phyloP scores from a whole-genome alignment of 1,284 basidiomycete species.

The Papiliotrema laurentii region DNA sequence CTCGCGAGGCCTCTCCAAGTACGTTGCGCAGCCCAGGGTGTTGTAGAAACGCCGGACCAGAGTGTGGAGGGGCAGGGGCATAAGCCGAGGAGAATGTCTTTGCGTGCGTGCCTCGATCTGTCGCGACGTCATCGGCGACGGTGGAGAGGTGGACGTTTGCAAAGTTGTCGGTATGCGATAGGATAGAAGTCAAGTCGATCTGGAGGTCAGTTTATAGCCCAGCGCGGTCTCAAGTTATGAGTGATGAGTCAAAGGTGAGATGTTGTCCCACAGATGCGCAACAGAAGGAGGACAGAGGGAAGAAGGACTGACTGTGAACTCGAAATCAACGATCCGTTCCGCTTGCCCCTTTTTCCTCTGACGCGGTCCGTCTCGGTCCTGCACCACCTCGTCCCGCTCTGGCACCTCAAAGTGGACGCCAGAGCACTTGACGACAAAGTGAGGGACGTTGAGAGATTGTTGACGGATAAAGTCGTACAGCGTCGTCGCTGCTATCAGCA shows the following conservation, averaged over 20 bases:
- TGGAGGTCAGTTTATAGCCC: conserved; percentile 4
- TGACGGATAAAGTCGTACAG: conserved; percentile 38
- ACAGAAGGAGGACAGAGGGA: neutral
- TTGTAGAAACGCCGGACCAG: no score
- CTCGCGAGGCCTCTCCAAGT: neutral
- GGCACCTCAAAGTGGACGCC: conserved; percentile 24
- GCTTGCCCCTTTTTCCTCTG: conserved; percentile 21
- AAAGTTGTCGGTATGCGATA: conserved; percentile 26
- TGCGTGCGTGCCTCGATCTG: conserved; percentile 17
- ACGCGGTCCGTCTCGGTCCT: conserved; percentile 16
- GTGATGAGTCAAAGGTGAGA: neutral
- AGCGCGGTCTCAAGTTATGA: neutral
- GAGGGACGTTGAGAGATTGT: conserved; percentile 22
- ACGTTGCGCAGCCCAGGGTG: no score
- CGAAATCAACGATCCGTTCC: conserved; percentile 33
- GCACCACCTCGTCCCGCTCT: conserved; percentile 15
- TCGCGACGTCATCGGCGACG: conserved; percentile 8
- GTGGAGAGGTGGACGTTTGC: conserved; percentile 28
- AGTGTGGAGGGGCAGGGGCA: neutral
- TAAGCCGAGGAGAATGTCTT: conserved; percentile 11
- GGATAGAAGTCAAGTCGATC: conserved; percentile 32
- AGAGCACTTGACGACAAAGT: conserved; percentile 20
- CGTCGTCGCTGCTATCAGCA: conserved; percentile 16
- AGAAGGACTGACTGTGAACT: conserved; percentile 30
- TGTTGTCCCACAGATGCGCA: neutral